These are phyloP conservation scores for Lignosus rhinocerotis DNA, from an alignment of 1,284 basidiomycete genomes.

Conservation along the genomic window DNA sequence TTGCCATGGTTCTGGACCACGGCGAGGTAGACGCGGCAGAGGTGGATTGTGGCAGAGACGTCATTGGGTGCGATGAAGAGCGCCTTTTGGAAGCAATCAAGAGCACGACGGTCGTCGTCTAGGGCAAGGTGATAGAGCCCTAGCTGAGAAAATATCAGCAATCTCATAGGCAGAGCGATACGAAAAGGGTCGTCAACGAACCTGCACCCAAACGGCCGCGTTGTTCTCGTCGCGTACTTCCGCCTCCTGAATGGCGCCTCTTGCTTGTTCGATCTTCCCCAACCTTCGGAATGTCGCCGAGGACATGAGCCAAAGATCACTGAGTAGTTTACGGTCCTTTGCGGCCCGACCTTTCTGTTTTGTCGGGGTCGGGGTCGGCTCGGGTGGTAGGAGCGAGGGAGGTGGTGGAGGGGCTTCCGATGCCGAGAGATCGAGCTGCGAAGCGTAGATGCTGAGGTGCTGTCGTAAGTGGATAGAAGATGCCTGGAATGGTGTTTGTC, in stretches of 20 bases:
- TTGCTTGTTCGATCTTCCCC: slow-evolving; percentile 87
- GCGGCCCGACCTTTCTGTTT: slow-evolving; percentile 49
- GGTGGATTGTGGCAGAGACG: slow-evolving; percentile 73
- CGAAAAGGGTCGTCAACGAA: slow-evolving; percentile 34
- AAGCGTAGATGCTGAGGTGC: slow-evolving; percentile 49
- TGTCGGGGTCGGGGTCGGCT: slow-evolving; percentile 39
- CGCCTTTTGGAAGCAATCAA: slow-evolving; percentile 81
- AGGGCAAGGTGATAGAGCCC: slow-evolving; percentile 73
- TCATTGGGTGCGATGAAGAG: slow-evolving; percentile 79
- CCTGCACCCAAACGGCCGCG: slow-evolving; percentile 93
- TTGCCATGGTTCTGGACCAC: slow-evolving; percentile 27
- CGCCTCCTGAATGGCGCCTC: slow-evolving; percentile 93
- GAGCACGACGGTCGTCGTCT: slow-evolving; percentile 59
- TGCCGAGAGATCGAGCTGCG: slow-evolving; percentile 28
- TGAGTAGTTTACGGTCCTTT: slow-evolving; percentile 75
- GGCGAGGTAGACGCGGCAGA: slow-evolving; percentile 73
- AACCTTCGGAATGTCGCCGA: slow-evolving; percentile 92
- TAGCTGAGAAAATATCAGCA: slow-evolving; percentile 47
- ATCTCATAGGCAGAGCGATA: background rate
- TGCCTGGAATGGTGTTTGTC: slow-evolving; percentile 71
- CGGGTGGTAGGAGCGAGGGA: slow-evolving; percentile 41
- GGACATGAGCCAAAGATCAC: slow-evolving; percentile 90
- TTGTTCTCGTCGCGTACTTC: slow-evolving; percentile 87
- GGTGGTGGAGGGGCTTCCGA: slow-evolving; percentile 38
- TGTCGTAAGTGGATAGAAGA: slow-evolving; percentile 86